Evolutionary conservation across 2,329 filamentous ascomycete species (phyloP).

Genomic region (Chaetothyriales sp.): DNA sequence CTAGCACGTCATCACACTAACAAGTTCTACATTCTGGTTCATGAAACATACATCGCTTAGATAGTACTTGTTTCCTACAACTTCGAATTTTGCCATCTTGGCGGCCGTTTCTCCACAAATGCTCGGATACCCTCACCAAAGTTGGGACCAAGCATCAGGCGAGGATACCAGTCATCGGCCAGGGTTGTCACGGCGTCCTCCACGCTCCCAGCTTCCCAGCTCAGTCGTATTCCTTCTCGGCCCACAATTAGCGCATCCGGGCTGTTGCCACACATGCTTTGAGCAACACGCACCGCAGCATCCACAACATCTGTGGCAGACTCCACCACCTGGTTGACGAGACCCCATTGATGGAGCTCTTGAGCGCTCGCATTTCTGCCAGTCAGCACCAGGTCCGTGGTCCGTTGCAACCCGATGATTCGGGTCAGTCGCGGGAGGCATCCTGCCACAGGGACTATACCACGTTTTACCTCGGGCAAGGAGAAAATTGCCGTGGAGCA

Average conservation of each 20-base stretch:
- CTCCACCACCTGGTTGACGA: constrained; percentile 42
- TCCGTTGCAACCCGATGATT: constrained; percentile 52
- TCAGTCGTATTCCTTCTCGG: constrained; percentile 55
- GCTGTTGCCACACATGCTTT: constrained; percentile 49
- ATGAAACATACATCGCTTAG: no score
- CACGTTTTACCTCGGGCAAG: constrained; percentile 57
- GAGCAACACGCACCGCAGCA: constrained; percentile 47
- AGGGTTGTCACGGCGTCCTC: constrained; percentile 46
- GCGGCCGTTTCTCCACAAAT: constrained; percentile 63
- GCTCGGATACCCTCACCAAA: constrained; percentile 60
- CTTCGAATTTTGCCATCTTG: constrained; percentile 46
- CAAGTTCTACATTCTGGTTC: no score
- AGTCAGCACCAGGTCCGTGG: constrained; percentile 58
- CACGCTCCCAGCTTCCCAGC: constrained; percentile 58
- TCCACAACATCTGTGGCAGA: constrained; percentile 10
- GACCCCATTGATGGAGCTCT: constrained; percentile 51
- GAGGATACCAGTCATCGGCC: constrained; percentile 45
- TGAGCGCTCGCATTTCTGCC: constrained; percentile 46
- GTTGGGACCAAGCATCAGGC: constrained; percentile 40
- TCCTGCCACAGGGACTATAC: constrained; percentile 57
- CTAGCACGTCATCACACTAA: no score
- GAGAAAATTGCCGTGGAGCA: constrained; percentile 43
- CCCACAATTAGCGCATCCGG: constrained; percentile 64
- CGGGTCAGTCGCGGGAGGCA: constrained; percentile 56
- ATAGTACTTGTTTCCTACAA: constrained; percentile 18